phyloP scores from a whole-genome alignment of 2,329 filamentous ascomycete species.

The Dissoconium aciculare region DNA sequence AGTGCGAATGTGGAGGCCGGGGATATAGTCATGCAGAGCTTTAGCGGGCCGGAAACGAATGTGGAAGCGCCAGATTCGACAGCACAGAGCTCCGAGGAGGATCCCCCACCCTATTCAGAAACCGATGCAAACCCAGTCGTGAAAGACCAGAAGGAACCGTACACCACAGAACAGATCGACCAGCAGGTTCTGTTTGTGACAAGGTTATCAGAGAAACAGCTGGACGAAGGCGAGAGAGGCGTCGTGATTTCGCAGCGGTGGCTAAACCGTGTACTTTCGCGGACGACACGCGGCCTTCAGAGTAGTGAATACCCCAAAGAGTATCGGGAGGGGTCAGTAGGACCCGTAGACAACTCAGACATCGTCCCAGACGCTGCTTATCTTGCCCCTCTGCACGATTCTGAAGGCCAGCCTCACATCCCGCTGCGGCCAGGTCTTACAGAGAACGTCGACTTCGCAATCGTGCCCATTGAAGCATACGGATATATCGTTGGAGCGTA shows the following conservation, averaged over 20 bases:
- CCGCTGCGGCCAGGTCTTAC: slow-evolving; percentile 53
- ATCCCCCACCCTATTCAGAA: slow-evolving; percentile 14
- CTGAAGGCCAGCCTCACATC: slow-evolving; percentile 39
- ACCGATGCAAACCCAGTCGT: slow-evolving; percentile 11
- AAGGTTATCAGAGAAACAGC: slow-evolving; percentile 37
- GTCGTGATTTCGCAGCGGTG: slow-evolving; percentile 68
- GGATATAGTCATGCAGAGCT: slow-evolving; percentile 9
- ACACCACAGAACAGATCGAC: slow-evolving; percentile 30
- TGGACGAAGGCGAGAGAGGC: slow-evolving; percentile 55
- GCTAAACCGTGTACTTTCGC: slow-evolving; percentile 57
- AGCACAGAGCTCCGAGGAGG: slow-evolving; percentile 11
- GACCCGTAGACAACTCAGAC: slow-evolving; percentile 76
- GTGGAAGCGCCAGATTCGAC: slow-evolving; percentile 6
- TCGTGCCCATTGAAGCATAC: slow-evolving; percentile 71
- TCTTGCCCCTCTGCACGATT: slow-evolving; percentile 13
- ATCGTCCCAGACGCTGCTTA: slow-evolving; percentile 40
- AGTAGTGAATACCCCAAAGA: slow-evolving; percentile 43
- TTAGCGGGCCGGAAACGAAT: slow-evolving; percentile 3
- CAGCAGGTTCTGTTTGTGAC: slow-evolving; percentile 62
- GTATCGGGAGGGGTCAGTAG: slow-evolving; percentile 49
- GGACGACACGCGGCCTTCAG: slow-evolving; percentile 44
- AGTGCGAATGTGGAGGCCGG: slow-evolving; percentile 2
- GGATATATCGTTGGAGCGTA: slow-evolving; percentile 70
- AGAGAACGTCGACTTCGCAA: slow-evolving; percentile 55
- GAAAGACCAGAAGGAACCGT: slow-evolving; percentile 5